Evolutionary conservation across 345 rosid genomes (phyloP).

Genomic region (Dipteronia dyeriana): DNA sequence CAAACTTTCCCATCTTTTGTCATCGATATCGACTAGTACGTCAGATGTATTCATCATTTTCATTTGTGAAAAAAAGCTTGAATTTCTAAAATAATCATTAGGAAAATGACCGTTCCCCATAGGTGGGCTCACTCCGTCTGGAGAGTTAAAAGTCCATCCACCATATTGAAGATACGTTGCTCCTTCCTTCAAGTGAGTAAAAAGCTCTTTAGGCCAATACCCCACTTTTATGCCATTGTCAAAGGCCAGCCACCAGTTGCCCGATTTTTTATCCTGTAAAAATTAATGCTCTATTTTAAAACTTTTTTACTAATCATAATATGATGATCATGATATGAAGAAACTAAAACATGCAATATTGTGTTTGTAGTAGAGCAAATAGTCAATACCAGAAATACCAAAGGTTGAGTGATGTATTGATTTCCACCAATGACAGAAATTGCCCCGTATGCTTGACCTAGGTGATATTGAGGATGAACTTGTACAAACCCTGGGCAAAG

Average conservation of each 20-base stretch:
- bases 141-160: conserved; percentile 1
- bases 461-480: background rate
- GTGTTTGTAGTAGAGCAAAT: background rate
- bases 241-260: background rate
- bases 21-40: too few species aligned
- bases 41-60: too few species aligned
- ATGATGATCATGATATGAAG: too few species aligned
- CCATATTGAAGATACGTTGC: background rate
- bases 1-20: too few species aligned
- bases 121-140: background rate
- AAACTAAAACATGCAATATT: background rate
- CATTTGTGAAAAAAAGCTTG: too few species aligned
- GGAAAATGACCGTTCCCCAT: background rate
- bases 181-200: background rate
- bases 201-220: background rate
- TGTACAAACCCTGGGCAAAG: background rate
- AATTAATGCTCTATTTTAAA: background rate
- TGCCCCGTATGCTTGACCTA: background rate
- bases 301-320: too few species aligned
- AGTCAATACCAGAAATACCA: background rate
- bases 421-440: background rate
- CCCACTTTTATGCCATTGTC: background rate
- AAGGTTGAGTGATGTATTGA: background rate
- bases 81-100: background rate
- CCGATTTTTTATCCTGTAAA: background rate